Base-by-base conservation (phyloP, 2,329 filamentous ascomycete genomes). In the Diaporthe helianthi region DNA sequence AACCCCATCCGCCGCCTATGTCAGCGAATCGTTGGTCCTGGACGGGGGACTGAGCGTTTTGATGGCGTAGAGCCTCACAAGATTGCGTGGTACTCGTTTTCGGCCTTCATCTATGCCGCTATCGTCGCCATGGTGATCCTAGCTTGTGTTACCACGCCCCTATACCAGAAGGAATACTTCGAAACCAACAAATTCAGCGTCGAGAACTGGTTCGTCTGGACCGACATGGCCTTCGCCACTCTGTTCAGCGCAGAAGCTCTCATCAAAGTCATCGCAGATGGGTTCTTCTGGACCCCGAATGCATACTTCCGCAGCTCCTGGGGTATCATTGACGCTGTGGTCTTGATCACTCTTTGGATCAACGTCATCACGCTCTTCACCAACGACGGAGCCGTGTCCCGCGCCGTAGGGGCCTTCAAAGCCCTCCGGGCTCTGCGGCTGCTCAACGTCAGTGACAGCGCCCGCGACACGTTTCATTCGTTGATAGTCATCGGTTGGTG, bases 51-150 rank as follows among this genome's bases (percentile, higher is more conserved):
- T 53, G 92, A 97, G 78, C 90, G 96, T 53, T 92, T 97, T 72
- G 93, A 98, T 79, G 96, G 96, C 17, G 89, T 97, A 0, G 90
- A 94, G 71, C 96, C 96, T 0, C 95, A 96, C 74, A 94, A 93
- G 73, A 88, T 92, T 5, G 86, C 96, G 10, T 99, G 96, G 94
- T 98, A 97, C 77, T 84, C 89, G 0, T 97, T 98, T 78, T 98
- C 96, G 0, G 93, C 93, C 4, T 92, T 99, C 75, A 93, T 98
- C 67, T 99, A 99, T 78, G 90, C 92, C 29, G 92, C 93, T 17
- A 98, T 99, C 72, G 93, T 98, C 51, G 93, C 93, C 63, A 99
- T 99, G 97, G 96, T 99, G n/a, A 81, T 98, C 53, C 86, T 99
- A 64, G 96, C 96, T 36, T 99, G 95, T 76, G 86, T 98, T 63